Conservation (phyloP, 2,329 filamentous ascomycete species). For the Pestalotiopsis fici region DNA sequence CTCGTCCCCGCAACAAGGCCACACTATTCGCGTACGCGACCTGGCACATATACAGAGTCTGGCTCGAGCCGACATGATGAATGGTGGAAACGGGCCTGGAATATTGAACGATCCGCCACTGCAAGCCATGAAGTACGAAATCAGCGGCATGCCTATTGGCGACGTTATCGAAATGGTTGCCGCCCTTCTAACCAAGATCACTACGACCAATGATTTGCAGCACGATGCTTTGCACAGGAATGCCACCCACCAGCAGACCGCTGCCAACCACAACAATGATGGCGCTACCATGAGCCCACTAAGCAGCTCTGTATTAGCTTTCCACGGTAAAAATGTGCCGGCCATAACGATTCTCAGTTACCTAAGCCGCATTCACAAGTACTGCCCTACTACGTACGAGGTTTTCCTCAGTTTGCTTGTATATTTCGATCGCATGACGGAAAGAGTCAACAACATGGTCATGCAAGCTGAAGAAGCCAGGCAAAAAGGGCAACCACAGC, state of each 20-base stretch:
- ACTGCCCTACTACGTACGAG: constrained; percentile 97
- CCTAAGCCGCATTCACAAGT: constrained; percentile 94
- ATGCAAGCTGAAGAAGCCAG: constrained; percentile 64
- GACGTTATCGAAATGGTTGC: constrained; percentile 99
- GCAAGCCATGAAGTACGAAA: constrained; percentile 77
- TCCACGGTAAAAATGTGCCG: constrained; percentile 97
- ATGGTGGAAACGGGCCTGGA: constrained; percentile 45
- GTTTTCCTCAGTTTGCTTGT: constrained; percentile 94
- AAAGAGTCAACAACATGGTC: constrained; percentile 83
- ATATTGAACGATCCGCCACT: constrained; percentile 51
- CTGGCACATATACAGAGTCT: constrained; percentile 90
- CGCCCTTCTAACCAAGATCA: constrained; percentile 93
- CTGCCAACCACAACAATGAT: constrained; percentile 41
- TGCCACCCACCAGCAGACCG: constrained; percentile 59
- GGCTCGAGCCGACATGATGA: constrained; percentile 74
- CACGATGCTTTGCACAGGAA: constrained; percentile 86
- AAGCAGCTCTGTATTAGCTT: constrained; percentile 77
- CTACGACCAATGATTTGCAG: constrained; percentile 91
- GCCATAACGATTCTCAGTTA: constrained; percentile 98
- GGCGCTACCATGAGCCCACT: constrained; percentile 60
- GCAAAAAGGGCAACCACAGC: constrained; percentile 30
- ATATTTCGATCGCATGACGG: constrained; percentile 99
- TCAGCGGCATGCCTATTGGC: constrained; percentile 94
- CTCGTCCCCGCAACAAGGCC: constrained; percentile 42
- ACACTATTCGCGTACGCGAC: constrained; percentile 79